Base-by-base conservation (phyloP, 1,139 yeast genomes). In the Sugiyamaella grinbergsii region DNA sequence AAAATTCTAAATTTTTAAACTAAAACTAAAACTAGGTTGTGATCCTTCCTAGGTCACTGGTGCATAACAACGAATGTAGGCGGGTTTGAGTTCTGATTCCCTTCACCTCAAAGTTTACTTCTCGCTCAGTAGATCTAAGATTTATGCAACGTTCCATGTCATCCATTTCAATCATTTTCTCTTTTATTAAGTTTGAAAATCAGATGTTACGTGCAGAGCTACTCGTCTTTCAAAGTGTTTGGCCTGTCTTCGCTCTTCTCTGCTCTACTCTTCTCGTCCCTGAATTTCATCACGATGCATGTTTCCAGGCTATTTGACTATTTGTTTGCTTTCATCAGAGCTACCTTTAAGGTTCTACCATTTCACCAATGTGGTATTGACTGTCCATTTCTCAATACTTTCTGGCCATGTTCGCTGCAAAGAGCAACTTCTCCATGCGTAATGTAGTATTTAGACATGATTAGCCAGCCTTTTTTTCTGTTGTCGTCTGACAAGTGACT, bases 121-220 rank as follows among this genome's bases (percentile, higher is more conserved):
- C 18, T 15, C 42, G 15, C 22, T 22, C 24, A 13, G 31, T n/a
- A 8, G 40, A 15, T 22, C 32, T 24, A 24, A 38, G 32, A 22
- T 34, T 20, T 23, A 23, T 38, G 42, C 42, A 38, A 38, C 42
- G 32, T 38, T 38, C 42, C 32, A 38, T 40, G 15, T n/a, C 36
- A 34, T n/a, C 23, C 7, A 34, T 34, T 8, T n/a, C 40, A 20
- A 22, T n/a, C 7, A 16, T 18, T 33, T 4, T 16, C n/a, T 5
- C 2, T 8, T 2, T 33, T 8, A 33, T 33, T 33, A 33, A 33
- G 37, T 11, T 33, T 22, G 15, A 36, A 36, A 36, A 36, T 36
- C 40, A 36, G 40, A 36, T 36, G 40, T 36, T 34, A 18, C 11
- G 11, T 34, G 39, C 39, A 34, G 33, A n/a, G n/a, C 5, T 3